A percentile compares a stretch with the other conserved stretches of the same genome.
Evolutionary conservation across 1,139 yeast genomes (phyloP).

Genomic region (Geotrichum klebahnii): DNA sequence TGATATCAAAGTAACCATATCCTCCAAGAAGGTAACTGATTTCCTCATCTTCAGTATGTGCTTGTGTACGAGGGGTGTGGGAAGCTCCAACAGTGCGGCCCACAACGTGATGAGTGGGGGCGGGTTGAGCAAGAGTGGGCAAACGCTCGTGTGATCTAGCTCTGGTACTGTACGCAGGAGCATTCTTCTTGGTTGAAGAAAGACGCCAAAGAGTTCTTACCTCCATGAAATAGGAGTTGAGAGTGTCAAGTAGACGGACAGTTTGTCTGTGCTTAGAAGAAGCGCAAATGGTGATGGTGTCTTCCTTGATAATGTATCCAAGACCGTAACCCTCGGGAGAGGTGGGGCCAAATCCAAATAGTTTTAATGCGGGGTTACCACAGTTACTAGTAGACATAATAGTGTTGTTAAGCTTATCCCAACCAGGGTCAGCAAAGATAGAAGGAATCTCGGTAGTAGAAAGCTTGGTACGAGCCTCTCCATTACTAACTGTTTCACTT

Average conservation of each 20-base stretch:
- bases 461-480: no score
- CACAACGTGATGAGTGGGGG: slow-evolving; percentile 17
- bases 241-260: slow-evolving; percentile 68
- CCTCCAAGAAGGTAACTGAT: slow-evolving; percentile 64
- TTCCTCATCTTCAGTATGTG: slow-evolving; percentile 32
- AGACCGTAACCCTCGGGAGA: slow-evolving; percentile 87
- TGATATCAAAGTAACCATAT: slow-evolving; percentile 72
- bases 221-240: slow-evolving; percentile 64
- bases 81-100: slow-evolving; percentile 28
- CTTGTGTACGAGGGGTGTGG: slow-evolving; percentile 29
- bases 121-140: no score
- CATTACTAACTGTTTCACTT: slow-evolving; percentile 25
- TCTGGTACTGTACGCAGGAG: slow-evolving; percentile 25
- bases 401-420: slow-evolving; percentile 65
- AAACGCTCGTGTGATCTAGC: slow-evolving; percentile 33
- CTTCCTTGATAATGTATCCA: slow-evolving; percentile 83
- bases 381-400: slow-evolving; percentile 63
- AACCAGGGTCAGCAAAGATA: slow-evolving; percentile 75
- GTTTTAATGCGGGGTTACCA: slow-evolving; percentile 81
- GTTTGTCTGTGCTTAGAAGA: slow-evolving; percentile 92
- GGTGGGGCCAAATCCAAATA: slow-evolving; percentile 92
- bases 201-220: slow-evolving; percentile 49
- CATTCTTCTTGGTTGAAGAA: neutral
- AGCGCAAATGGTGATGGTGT: slow-evolving; percentile 79
- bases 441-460: slow-evolving; percentile 46